Conservation (phyloP, 208 protist genomes). For the Endotrypanum monterogeii region DNA sequence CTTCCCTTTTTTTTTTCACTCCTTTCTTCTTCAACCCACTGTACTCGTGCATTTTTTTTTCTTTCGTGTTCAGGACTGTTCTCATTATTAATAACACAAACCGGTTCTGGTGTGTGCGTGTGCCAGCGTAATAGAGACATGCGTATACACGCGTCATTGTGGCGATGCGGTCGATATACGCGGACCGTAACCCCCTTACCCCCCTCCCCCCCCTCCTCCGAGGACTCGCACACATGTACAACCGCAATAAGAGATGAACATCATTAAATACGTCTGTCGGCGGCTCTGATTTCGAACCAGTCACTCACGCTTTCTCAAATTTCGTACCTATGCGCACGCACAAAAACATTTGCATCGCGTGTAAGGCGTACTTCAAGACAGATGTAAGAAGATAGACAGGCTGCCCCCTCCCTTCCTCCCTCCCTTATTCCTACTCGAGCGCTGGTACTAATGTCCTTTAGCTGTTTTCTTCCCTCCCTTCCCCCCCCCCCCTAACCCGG, state of each 20-base stretch:
- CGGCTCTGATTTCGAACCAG: not conserved
- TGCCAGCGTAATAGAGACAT: not conserved
- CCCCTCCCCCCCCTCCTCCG: no score
- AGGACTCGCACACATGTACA: not conserved
- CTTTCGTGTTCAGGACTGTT: not conserved
- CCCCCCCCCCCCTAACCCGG: no score
- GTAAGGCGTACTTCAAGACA: not conserved
- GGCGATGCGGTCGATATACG: conserved; percentile 10
- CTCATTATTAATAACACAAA: conserved; percentile 4
- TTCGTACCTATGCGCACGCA: not conserved
- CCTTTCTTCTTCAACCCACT: not conserved
- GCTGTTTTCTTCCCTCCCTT: not conserved
- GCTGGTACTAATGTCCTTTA: not conserved
- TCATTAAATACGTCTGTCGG: not conserved
- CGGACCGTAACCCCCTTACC: not conserved
- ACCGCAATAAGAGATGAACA: not conserved
- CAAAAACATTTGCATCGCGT: not conserved
- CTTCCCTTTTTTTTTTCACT: not conserved
- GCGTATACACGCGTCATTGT: not conserved
- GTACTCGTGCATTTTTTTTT: not conserved
- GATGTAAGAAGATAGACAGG: not conserved
- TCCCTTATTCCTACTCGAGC: not conserved
- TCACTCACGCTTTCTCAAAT: not conserved
- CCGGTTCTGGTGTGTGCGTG: not conserved
- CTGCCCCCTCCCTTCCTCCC: no score